These are phyloP conservation scores for Yamadazyma songkhlaensis DNA, from an alignment of 1,139 yeast genomes.

Conservation along the genomic window DNA sequence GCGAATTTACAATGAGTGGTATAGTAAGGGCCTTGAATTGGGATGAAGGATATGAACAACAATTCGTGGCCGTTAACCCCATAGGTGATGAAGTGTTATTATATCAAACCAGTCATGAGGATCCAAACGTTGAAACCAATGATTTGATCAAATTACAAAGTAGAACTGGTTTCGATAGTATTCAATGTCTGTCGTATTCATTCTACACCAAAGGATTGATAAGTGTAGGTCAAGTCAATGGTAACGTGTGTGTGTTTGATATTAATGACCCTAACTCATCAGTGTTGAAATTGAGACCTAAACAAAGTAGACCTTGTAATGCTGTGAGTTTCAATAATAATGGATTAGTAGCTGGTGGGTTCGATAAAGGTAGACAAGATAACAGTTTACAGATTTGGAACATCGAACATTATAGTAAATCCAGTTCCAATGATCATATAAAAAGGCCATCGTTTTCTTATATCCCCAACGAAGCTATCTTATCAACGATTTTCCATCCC, in stretches of 20 bases:
- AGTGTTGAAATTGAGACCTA: conserved; percentile 52
- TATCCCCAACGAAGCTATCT: conserved; percentile 71
- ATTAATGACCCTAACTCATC: conserved; percentile 41
- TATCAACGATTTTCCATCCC: conserved; percentile 67
- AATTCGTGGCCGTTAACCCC: conserved; percentile 62
- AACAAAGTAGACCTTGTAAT: conserved; percentile 74
- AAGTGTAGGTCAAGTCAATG: conserved; percentile 74
- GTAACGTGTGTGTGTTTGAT: conserved; percentile 64
- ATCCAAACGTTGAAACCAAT: conserved; percentile 31
- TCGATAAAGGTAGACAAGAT: conserved; percentile 79
- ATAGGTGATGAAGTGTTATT: conserved; percentile 65
- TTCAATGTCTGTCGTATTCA: conserved; percentile 72
- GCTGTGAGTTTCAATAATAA: conserved; percentile 64
- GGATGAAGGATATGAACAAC: conserved; percentile 55
- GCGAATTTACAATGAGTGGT: conserved; percentile 13
- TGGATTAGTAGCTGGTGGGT: conserved; percentile 72
- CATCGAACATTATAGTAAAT: conserved; percentile 53
- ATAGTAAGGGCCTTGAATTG: conserved; percentile 58
- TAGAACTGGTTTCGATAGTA: conserved; percentile 65
- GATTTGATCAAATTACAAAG: conserved; percentile 48
- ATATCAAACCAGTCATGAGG: conserved; percentile 52
- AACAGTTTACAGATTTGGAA: conserved; percentile 81
- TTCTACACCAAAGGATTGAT: conserved; percentile 54
- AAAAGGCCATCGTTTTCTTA: conserved; percentile 58
- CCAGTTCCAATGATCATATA: conserved; percentile 40